Evolutionary conservation across 176 grass and related monocot genomes (phyloP), one percentile per base, ranked within the genome.

Genomic region (Oryza glaberrima): DNA sequence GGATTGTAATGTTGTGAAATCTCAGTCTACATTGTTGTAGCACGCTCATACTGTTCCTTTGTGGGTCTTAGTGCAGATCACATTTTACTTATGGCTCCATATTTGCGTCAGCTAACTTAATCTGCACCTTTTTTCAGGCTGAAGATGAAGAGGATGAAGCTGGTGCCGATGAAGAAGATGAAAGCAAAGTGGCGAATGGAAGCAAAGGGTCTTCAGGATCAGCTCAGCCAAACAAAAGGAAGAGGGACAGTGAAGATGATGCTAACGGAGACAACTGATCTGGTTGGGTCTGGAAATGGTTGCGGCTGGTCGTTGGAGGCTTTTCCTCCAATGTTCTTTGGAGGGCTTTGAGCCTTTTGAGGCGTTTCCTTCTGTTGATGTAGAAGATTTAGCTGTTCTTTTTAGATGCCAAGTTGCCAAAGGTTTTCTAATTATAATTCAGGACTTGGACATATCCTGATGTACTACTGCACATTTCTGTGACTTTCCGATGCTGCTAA

Each of bases 221-320:
- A 68, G 78, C 83, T 16, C 38, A 73, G 38, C 72, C 76, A 67
- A 83, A 26, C 41, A 91, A 94, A 71, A 94, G 92, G 45, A 91
- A 91, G 85, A 91, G 88, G 80, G 86, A 56, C 17, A 47, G 10
- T 0, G 76, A 88, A 45, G 85, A 90, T 81, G 78, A 23, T 40
- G 19, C 22, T 5, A 69, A 3, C 15, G 77, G 23, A 2, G 58
- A 82, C n/a, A 14, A 75, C 7, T 85, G 52, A 85, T 70, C 47
- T 49, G 47, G 47, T 40, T 14, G 1, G 2, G 7, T 43, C 19
- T 3, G 15, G 16, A 15, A 47, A 25, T 25, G 5, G 46, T 54
- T 60, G 16, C 6, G 63, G 7, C 9, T 67, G 34, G 9, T 38
- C 2, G 19, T 89, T 4, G 28, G 20, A 43, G 76, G 15, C 12